Base-by-base conservation (phyloP, 108 stramenopile species). In the Cyclotella atomus region DNA sequence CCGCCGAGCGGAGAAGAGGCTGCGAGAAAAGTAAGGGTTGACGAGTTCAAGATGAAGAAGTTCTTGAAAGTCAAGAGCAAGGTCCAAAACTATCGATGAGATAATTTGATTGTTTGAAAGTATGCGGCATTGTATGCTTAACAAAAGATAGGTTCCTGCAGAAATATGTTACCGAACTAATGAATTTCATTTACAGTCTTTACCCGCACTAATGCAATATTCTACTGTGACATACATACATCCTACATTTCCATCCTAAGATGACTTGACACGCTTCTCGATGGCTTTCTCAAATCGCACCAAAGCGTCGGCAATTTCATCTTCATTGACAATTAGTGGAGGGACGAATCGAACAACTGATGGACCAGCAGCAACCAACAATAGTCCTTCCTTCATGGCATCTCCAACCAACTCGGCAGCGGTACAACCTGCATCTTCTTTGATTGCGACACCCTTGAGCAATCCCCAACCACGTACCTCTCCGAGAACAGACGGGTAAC, bases 311-410 rank as follows among this genome's bases (percentile, higher is more conserved):
- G 72, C 70, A 1, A 97, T 67, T 65, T 98, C 95, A 17, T 69
- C 85, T 64, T 93, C 88, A 16, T 76, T 87, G 16, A 95, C 88
- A 70, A 95, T 90, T 64, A 98, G 76, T 17, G 97, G 97, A 25
- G 97, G 97, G 17, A 98, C 97, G 59, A 97, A 98, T 53, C 97
- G 89, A 28, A 96, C 95, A 28, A 98, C 97, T 65, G 76, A 89
- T 23, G 85, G 70, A 7, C 97, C 97, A 9, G 97, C 97, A 28
- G 97, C 94, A 10, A 98, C 97, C 71, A 98, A 75, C 64, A 98
- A 83, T 32, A 98, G 79, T 28, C 95, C 93, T 34, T 92, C 79
- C 38, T 92, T 81, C 86, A 95, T 96, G 67, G 93, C 94, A 63
- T 87, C 91, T 29, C 80, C 88, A 0, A 97, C 96, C 50, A 98